Base-by-base conservation (phyloP, 2,329 filamentous ascomycete species). In the Trichocomaceae sp. region DNA sequence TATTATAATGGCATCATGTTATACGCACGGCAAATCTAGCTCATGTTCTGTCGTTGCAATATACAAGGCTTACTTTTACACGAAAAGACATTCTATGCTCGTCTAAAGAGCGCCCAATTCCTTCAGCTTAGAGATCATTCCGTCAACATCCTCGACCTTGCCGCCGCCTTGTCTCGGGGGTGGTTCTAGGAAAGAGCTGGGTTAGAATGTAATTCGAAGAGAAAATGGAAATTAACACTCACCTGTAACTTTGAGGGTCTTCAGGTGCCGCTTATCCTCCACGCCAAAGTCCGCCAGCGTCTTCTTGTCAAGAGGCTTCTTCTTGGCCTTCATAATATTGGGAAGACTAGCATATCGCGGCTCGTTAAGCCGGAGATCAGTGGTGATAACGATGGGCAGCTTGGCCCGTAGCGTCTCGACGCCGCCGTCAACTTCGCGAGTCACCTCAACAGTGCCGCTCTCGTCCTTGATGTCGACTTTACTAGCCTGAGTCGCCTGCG, bases 321-420 rank as follows among this genome's bases (percentile, higher is more conserved):
- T 99, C 87, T 99, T 99, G 52, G 93, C 93, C 86, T 97, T 99
- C 93, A 99, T 99, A 62, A 99, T 97, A 71, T 97, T 97, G 50
- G 91, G 92, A 82, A 99, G 73, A 73, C 84, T 96, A 20, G 92
- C 93, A 72, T 96, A 99, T 61, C 93, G 80, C 57, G 93, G 93
- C 82, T 95, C 90, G 69, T 99, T 99, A 71, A 99, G 77, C 51
- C 93, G 79, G 75, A 99, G 73, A 77, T 99, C 93, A 59, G 93
- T 96, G 58, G 93, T 99, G 64, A 99, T 88, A 51, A 99, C 78
- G 84, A 97, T 85, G 0, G 93, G 93, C 73, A 99, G 75, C 77
- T 87, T 88, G 1, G 88, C 85, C 71, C 80, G 81, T 54, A 99
- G 77, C 59, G 91, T 96, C 81, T 97, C 93, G 37, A 88, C 87